Evolutionary conservation across 2,329 filamentous ascomycete species (phyloP).

Genomic region (Zasmidium angulare): DNA sequence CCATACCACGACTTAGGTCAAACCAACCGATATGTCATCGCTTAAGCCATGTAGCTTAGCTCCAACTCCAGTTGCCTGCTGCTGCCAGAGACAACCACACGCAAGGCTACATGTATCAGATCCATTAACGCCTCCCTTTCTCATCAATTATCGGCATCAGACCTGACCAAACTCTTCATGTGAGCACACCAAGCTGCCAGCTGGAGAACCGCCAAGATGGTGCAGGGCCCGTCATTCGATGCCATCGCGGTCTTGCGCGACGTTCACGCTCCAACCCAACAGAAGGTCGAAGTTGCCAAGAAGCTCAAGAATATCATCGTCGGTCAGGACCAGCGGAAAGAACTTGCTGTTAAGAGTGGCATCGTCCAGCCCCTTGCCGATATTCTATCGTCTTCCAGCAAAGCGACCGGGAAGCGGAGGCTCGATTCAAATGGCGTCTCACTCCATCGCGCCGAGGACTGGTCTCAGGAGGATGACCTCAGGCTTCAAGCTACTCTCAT

Average conservation of each 20-base stretch:
- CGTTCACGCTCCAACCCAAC: slow-evolving; percentile 31
- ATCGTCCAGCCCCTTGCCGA: slow-evolving; percentile 63
- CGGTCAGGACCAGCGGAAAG: slow-evolving; percentile 84
- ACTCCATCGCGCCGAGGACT: slow-evolving; percentile 34
- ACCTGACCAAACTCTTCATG: neutral
- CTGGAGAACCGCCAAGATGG: slow-evolving; percentile 5
- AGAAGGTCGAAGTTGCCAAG: slow-evolving; percentile 58
- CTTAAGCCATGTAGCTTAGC: neutral
- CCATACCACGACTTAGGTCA: neutral
- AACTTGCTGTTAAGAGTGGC: slow-evolving; percentile 70
- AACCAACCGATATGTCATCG: neutral
- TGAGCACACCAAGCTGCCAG: neutral
- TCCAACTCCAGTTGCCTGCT: neutral
- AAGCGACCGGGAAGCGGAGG: slow-evolving; percentile 50
- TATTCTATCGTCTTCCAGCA: slow-evolving; percentile 47
- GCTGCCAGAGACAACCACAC: too few species aligned
- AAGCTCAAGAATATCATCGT: slow-evolving; percentile 85
- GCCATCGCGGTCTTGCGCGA: slow-evolving; percentile 13
- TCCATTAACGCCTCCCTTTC: neutral
- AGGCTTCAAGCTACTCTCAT: slow-evolving; percentile 79
- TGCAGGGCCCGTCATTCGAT: slow-evolving; percentile 18
- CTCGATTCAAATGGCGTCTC: slow-evolving; percentile 48
- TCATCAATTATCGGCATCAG: neutral
- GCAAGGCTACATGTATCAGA: neutral
- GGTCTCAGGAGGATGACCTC: slow-evolving; percentile 65